Evolutionary conservation across 2,329 filamentous ascomycete species (phyloP).

Genomic region (Penicillium vulpinum): DNA sequence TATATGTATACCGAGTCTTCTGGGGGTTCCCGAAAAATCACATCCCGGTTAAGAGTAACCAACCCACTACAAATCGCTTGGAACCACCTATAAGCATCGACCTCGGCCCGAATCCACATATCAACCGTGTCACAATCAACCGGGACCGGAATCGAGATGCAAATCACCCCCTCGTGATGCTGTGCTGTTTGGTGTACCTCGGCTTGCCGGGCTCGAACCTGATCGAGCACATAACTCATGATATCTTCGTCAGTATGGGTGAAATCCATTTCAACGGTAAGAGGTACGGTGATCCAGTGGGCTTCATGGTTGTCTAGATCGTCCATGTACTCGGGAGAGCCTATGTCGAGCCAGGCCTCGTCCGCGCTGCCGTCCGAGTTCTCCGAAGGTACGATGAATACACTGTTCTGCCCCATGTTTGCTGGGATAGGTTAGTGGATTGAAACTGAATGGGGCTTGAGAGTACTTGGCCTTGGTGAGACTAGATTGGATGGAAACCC

Average conservation of each 20-base stretch:
- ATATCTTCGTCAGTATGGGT: background rate
- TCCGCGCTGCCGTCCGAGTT: background rate
- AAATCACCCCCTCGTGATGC: background rate
- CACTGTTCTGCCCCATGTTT: background rate
- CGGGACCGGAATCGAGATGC: background rate
- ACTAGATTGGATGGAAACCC: background rate
- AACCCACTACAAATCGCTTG: background rate
- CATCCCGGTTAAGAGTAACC: background rate
- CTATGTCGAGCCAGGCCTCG: background rate
- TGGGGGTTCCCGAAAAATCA: too few relatives aligned
- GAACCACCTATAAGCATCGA: background rate
- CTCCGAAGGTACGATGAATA: background rate
- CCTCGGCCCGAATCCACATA: background rate
- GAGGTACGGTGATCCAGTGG: background rate
- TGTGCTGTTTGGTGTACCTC: background rate
- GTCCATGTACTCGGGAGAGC: background rate
- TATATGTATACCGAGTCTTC: too few relatives aligned
- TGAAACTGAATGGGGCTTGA: background rate
- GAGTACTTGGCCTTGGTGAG: background rate
- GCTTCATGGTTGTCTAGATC: background rate
- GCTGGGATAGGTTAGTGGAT: background rate
- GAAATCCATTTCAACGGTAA: background rate
- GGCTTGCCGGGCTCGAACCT: background rate
- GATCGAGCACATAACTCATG: background rate
- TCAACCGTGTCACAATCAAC: background rate